Conservation (phyloP, 495 filamentous ascomycete genomes). For the Parachaetomium inaequale region DNA sequence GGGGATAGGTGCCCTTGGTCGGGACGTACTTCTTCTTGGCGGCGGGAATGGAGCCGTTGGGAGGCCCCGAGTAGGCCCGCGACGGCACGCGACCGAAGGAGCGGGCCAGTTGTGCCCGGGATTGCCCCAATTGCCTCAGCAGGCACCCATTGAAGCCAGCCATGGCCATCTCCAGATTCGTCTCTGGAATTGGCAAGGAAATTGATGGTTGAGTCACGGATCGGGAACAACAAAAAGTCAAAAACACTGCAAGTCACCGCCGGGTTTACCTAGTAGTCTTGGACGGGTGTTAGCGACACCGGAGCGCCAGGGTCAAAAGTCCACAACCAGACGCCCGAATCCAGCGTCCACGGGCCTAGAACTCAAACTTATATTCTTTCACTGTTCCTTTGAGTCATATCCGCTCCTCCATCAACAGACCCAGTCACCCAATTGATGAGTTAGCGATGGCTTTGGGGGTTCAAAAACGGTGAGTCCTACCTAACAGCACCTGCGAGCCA, state of each 20-base stretch:
- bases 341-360: not conserved
- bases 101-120: constrained; percentile 27
- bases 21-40: constrained; percentile 87
- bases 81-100: constrained; percentile 7
- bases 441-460: too few species aligned
- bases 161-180: constrained; percentile 20
- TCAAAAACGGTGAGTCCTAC: too few species aligned
- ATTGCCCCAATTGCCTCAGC: constrained; percentile 32
- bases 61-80: constrained; percentile 57
- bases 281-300: constrained; percentile 21
- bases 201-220: constrained; percentile 3
- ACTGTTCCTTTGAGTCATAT: too few species aligned
- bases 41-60: constrained; percentile 60
- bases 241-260: constrained; percentile 4
- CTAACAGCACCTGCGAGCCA: too few species aligned
- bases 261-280: not conserved
- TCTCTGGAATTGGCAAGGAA: too few species aligned
- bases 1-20: constrained; percentile 76
- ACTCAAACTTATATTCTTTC: not conserved
- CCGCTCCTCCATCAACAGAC: too few species aligned
- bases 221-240: constrained; percentile 2
- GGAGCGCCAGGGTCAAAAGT: constrained; percentile 13
- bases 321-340: not conserved
- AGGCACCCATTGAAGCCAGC: constrained; percentile 24
- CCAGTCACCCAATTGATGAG: too few species aligned